Base-by-base conservation (phyloP, 148 eudicot genomes). In the Agrostemma githago region DNA sequence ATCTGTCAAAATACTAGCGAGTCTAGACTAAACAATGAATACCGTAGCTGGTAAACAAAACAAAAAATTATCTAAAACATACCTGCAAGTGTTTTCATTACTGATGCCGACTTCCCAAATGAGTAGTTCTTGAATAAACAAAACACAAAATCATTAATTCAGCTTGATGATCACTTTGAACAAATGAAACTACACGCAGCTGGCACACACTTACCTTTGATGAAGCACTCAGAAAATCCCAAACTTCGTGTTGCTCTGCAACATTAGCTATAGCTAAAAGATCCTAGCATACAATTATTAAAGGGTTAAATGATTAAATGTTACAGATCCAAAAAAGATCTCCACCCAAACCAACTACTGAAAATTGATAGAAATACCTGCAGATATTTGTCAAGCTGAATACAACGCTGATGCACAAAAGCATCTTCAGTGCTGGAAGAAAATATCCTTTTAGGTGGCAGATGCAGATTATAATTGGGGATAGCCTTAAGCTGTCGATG, bases 361-460 rank as follows among this genome's bases (percentile, higher is more conserved):
- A 73, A 54, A 21, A 60, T 34, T 72, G 26, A 54, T 37, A 74
- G 73, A 15, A 82, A 71, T 86, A 92, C 99, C 84, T 92, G 97
- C 72, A 95, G 83, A 83, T 95, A 95, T 73, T 86, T 95, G 78
- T 95, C 96, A 70, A 95, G 97, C 84, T 90, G 99, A 76, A 95
- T 90, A 81, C 99, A 90, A 66, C 97, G 97, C 84, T 92, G 96
- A 86, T 90, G 96, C 79, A 95, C 99, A 85, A 95, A 95, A 72
- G 97, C 79, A 82, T 95, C 99, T 83, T 95, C 99, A 21, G 97
- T 95, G 86, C 99, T 95, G 40, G 99, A 95, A 46, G 97, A 95
- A 79, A 95, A 95, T 83, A 95, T 95, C 82, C 99, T 92, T 87
- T 92, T 95, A 62, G 99, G 99, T 61, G 99, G 99, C 86, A 95